Conservation (phyloP, 306 rosid species). For the Casuarina cunninghamiana region DNA sequence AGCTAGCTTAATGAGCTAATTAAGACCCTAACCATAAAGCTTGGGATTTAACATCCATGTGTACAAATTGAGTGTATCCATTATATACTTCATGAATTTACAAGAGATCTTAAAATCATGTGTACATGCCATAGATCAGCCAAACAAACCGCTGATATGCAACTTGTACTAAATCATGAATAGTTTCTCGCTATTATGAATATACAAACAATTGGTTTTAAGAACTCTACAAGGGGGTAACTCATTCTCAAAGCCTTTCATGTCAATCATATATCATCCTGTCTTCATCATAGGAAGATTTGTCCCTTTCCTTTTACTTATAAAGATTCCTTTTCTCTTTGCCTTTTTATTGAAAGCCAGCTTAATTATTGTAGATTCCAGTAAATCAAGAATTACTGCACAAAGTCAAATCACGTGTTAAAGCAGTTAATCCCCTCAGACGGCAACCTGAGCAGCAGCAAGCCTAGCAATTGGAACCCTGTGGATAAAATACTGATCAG, state of each 20-base stretch:
- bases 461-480: constrained; percentile 99
- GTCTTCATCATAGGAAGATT: neutral
- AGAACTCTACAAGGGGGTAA: neutral
- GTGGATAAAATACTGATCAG: constrained; percentile 17
- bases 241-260: neutral
- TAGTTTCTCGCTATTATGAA: neutral
- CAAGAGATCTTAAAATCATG: neutral
- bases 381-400: constrained; percentile 7
- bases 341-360: neutral
- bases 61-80: too few relatives aligned
- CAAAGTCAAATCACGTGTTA: neutral
- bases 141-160: neutral
- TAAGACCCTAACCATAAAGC: too few relatives aligned
- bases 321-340: neutral
- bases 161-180: neutral
- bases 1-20: too few relatives aligned
- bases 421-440: constrained; percentile 21
- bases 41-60: too few relatives aligned
- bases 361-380: neutral
- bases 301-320: neutral
- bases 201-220: neutral
- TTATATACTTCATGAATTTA: neutral
- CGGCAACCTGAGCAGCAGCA: constrained; percentile 93
- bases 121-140: neutral
- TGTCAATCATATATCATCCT: neutral